Evolutionary conservation across 345 rosid species (phyloP), one percentile per base, ranked within the genome.

Genomic region (Eucalyptus erythrocorys): DNA sequence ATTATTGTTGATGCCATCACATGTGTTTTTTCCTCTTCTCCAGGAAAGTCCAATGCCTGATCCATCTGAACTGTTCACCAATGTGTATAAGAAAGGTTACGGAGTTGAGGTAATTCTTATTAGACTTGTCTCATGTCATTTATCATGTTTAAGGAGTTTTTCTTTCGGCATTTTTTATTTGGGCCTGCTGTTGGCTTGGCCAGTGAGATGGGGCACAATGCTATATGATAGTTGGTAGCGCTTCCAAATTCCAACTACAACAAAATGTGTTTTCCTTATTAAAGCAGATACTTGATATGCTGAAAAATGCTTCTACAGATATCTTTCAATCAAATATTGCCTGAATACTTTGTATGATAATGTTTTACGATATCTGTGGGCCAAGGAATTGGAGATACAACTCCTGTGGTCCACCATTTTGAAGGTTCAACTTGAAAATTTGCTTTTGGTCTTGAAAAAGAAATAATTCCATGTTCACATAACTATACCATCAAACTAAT

Each of bases 31-130:
- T 80, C 61, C 51, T 47, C 47, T 76, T 57, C 85, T 89, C 86
- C 98, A 97, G 99, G 99, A 98, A 91, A 94, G 96, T 92, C 96
- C 99, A 87, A 94, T 98, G 97, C 99, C 99, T 32, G 97, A 97
- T 37, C 92, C 99, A 55, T 93, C 96, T 19, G 99, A 96, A 90
- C 98, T 98, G 68, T 98, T 94, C 88, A 89, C 95, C 82, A 95
- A 98, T 88, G 98, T 98, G 76, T 95, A 95, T 80, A 95, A 85
- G 55, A 97, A 98, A 90, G 99, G 99, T 86, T 89, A 82, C 59
- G 99, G 98, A 88, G 88, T 89, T 76, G 99, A 96, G 99, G 99
- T 98, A 95, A 89, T 86, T 37, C 85, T 88, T 45, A 16, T 45
- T 48, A 40, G 10, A 87, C 49, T 64, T 48, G 30, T 47, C 34